Base-by-base conservation (phyloP, 2,329 filamentous ascomycete genomes). In the Fusarium coicis region DNA sequence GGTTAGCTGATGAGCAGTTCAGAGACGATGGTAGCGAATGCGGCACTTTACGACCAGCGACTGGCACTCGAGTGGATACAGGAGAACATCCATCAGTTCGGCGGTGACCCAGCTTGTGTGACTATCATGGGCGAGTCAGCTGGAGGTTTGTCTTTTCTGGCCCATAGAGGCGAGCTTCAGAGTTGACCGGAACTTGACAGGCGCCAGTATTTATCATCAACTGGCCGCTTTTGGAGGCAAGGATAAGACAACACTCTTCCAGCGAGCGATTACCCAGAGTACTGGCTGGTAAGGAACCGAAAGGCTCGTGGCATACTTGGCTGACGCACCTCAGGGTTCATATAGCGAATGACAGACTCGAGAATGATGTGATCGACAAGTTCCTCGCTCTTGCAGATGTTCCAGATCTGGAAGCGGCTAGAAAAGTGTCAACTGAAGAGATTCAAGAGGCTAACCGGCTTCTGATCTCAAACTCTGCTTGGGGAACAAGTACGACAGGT, bases 251-350 rank as follows among this genome's bases (percentile, higher is more conserved):
- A 28, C 0, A 14, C 21, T 49, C 2, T 58, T 49, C 7, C 32
- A 19, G 10, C 34, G 55, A 11, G 32, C 32, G 14, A 39, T 58
- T 1, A 23, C 26, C 3, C 55, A 58, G 11, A 58, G 55, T 10
- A 58, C 30, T 30, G 55, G 42, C 32, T 58, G 32, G 55, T 58
- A 46, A 26, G 55, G 2, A 6, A 8, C 4, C 6, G 2, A 3
- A 47, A 26, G 9, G 0, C 6, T 2, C 2, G 11, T n/a, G n/a
- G 7, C 0, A 4, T 26, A 16, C 4, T 21, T 19, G 2, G 30
- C 42, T 49, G 12, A 49, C 55, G 19, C 19, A 11, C 14, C 12
- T n/a, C 3, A 49, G 42, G 23, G 18, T 39, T 28, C 55, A 58
- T 37, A 47, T 58, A 5, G 42, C 42, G 1, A 16, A 34, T 28